These are phyloP conservation scores for Ustilago crameri DNA, from an alignment of 1,284 basidiomycete species.

Conservation along the genomic window DNA sequence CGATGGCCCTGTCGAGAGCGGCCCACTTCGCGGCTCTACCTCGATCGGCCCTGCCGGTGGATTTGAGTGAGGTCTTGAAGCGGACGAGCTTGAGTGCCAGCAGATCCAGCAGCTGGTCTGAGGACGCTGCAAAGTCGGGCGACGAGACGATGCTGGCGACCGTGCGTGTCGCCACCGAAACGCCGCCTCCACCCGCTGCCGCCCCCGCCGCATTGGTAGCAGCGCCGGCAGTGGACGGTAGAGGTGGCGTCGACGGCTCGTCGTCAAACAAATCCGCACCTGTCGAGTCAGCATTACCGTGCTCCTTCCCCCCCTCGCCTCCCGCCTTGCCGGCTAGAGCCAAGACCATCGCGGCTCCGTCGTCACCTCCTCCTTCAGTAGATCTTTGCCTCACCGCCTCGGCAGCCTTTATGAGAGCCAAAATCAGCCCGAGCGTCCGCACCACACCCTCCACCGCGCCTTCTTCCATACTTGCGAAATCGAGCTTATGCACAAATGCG, in stretches of 20 bases:
- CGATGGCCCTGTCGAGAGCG: neutral
- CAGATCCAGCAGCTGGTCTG: slow-evolving; percentile 13
- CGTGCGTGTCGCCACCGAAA: neutral
- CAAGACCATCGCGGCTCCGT: neutral
- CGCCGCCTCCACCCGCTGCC: too few species aligned
- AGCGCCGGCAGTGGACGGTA: slow-evolving; percentile 1
- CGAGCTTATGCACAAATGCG: slow-evolving; percentile 10
- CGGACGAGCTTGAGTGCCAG: slow-evolving; percentile 16
- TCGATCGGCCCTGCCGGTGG: neutral
- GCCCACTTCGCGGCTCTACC: slow-evolving; percentile 5
- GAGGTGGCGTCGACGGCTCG: slow-evolving; percentile 25
- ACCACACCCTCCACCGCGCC: slow-evolving; percentile 5
- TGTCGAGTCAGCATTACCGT: neutral
- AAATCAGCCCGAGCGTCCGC: slow-evolving; percentile 7
- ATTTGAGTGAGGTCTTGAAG: slow-evolving; percentile 1
- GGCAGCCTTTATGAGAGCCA: slow-evolving; percentile 3
- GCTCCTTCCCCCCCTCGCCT: too few species aligned
- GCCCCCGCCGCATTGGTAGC: neutral
- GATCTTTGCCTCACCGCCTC: slow-evolving; percentile 2
- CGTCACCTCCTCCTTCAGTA: neutral
- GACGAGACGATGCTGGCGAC: slow-evolving; percentile 8
- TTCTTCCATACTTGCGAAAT: slow-evolving; percentile 8
- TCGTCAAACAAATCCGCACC: slow-evolving; percentile 30
- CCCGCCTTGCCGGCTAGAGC: neutral
- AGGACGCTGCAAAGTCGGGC: neutral